phyloP scores from a whole-genome alignment of 106 monocot species.

The Phalaenopsis aphrodite region DNA sequence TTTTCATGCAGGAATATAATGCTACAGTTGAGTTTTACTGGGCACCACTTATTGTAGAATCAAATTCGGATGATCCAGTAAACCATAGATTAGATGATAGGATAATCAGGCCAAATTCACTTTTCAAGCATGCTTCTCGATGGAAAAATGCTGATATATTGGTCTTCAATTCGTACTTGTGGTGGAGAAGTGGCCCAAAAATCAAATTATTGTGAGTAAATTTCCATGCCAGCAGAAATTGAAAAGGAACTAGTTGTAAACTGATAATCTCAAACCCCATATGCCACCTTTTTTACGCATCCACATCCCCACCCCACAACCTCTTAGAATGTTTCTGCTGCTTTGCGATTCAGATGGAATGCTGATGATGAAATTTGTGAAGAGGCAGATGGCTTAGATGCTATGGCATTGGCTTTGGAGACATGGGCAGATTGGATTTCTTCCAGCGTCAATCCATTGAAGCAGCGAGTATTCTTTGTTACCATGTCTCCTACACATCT shows the following conservation, averaged over 20 bases:
- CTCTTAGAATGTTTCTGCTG: neutral
- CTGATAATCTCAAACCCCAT: neutral
- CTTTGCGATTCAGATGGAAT: conserved; percentile 33
- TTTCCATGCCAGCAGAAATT: neutral
- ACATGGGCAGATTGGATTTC: conserved; percentile 72
- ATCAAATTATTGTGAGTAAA: conserved; percentile 61
- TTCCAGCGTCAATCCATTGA: conserved; percentile 25
- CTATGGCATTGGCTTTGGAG: conserved; percentile 55
- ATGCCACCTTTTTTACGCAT: neutral
- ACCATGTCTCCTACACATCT: conserved; percentile 90
- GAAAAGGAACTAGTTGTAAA: conserved; percentile 2
- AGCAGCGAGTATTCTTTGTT: conserved; percentile 52
- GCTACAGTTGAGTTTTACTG: conserved; percentile 77
- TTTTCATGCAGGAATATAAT: conserved; percentile 52
- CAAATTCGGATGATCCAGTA: conserved; percentile 84
- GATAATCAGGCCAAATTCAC: conserved; percentile 46
- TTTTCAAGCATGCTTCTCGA: conserved; percentile 53
- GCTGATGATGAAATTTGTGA: conserved; percentile 34
- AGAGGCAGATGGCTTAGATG: conserved; percentile 53
- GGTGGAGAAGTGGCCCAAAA: conserved; percentile 80
- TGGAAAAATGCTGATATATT: conserved; percentile 74
- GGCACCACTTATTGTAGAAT: conserved; percentile 80
- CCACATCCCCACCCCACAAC: neutral
- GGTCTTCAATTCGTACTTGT: conserved; percentile 72
- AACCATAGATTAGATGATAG: conserved; percentile 68